phyloP scores from a whole-genome alignment of 345 rosid species.

The Euphorbia tirucalli region DNA sequence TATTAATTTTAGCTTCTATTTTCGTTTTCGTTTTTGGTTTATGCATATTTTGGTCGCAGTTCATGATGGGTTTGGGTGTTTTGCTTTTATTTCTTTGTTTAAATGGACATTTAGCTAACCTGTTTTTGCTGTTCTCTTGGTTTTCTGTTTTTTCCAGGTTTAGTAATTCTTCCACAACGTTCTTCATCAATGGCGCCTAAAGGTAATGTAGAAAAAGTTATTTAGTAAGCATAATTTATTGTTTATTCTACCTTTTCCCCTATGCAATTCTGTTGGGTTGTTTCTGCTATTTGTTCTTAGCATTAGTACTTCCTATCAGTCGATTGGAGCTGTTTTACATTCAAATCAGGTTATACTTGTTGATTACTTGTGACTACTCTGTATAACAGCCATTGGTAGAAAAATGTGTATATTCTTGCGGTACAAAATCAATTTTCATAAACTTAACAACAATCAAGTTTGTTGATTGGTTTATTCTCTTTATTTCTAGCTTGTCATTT shows the following conservation, averaged over 20 bases:
- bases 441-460: too few species aligned
- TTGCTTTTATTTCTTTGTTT: too few species aligned
- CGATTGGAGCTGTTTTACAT: background rate
- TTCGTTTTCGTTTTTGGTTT: background rate
- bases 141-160: background rate
- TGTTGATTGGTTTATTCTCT: too few species aligned
- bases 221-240: background rate
- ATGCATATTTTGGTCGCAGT: background rate
- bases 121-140: background rate
- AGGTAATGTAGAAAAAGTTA: background rate
- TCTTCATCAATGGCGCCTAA: constrained; percentile 1
- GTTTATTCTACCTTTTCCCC: background rate
- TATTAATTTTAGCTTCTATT: background rate
- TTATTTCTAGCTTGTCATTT: too few species aligned
- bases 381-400: background rate
- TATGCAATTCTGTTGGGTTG: too few species aligned
- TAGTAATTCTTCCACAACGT: background rate
- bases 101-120: too few species aligned
- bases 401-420: too few species aligned
- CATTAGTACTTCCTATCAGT: background rate
- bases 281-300: background rate
- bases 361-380: background rate
- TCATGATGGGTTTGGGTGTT: background rate
- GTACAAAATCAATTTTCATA: background rate
- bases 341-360: background rate